Evolutionary conservation across 495 filamentous ascomycete species (phyloP), one percentile per base, ranked within the genome.

Genomic region (Astrocystis sublimbata): DNA sequence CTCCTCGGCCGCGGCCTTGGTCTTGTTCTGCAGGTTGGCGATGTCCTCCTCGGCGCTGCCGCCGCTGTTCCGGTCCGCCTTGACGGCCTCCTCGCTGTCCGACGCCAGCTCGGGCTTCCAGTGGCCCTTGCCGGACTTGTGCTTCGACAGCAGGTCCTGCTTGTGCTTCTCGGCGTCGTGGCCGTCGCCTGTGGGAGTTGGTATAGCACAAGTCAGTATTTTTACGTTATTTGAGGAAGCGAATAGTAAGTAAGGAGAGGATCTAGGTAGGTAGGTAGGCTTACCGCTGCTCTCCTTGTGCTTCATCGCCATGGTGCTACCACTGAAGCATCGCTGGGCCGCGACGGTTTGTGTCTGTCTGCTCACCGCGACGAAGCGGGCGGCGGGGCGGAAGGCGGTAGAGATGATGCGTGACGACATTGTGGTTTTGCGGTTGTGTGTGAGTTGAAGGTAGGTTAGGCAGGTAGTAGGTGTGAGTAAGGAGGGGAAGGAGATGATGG

Each of bases 31-130:
- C 72, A 84, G 65, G 52, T 68, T 47, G 47, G 71, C 63, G n/a
- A 81, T 65, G 45, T 73, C 67, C 61, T 73, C 73, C 23, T 68
- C n/a, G n/a, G n/a, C n/a, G 64, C 61, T 58, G 24, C 46, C 36
- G 38, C 65, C 67, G 41, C 46, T 52, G 47, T 56, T 58, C 1
- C 78, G 74, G 65, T 84, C 80, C 9, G 79, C 80, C 76, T 79
- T 79, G 64, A 97, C 86, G 68, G 86, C 86, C 64, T 88, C 87
- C 81, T 97, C 92, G 68, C 88, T 91, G 71, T 90, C 84, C 61
- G 85, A 90, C 5, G 90, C 90, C 57, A 97, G 75, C 70, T 90
- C 88, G 19, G 86, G 78, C 74, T 89, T 89, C 92, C 92, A 96
- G 65, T 92, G 83, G 12, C 79, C 89, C 74, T 88, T 86, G 21